Evolutionary conservation across 345 rosid genomes (phyloP), one percentile per base, ranked within the genome.

Genomic region (Pistacia integerrima): DNA sequence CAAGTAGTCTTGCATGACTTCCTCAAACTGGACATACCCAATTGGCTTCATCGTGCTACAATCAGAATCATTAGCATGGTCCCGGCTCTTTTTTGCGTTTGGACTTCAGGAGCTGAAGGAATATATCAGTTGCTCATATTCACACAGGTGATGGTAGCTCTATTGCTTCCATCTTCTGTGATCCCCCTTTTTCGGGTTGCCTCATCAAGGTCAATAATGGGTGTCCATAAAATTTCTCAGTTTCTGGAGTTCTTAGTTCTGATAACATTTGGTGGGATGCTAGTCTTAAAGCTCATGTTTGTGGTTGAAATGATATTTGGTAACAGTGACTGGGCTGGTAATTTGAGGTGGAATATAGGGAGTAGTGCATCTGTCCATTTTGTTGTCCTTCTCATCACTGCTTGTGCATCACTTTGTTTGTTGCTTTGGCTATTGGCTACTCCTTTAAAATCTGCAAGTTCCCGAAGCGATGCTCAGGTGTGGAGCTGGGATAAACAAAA

Each of bases 21-120:
- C 73, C 92, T 97, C 70, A 77, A 87, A 76, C 86, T 97, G 78
- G 93, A 92, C 75, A 87, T 94, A 70, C 99, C 99, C 30, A 79
- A 84, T 84, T 97, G 97, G 99, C 97, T 97, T 76, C 97, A 92
- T 83, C 91, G 87, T 70, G 94, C 88, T 72, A 89, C 97, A 49
- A 85, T 92, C 79, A 89, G 98, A 89, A 81, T 89, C 77, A 73
- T 94, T 56, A 92, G 97, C 51, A 89, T 92, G 73, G 84, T 92
- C 69, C 97, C 97, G n/a, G 94, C 96, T 59, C 90, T 92, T 64
- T 94, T 85, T 82, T 92, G 97, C 82, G 89, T 87, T 73, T 89
- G 95, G 94, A 91, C 92, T 81, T 82, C 94, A 11, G 99, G 98
- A 81, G 88, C 92, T 72, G 98, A 94, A 70, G 99, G 99, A 69